Base-by-base conservation (phyloP, 169 alveolate genomes). In the Cryptosporidium muris region DNA sequence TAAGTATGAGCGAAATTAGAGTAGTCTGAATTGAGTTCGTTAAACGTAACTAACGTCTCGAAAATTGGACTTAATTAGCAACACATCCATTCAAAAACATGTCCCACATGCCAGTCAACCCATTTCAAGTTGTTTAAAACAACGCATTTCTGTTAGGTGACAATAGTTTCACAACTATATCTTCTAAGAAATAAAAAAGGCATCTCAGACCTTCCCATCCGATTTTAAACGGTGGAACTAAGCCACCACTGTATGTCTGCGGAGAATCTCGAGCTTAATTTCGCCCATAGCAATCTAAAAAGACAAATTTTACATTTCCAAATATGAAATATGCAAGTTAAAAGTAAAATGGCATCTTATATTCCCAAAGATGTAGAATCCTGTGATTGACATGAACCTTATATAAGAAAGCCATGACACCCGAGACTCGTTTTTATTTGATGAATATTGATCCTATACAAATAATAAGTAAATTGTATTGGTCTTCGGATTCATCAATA, bases 191-290 rank as follows among this genome's bases (percentile, higher is more conserved):
- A 48, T 47, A 34, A 64, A 58, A 42, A 3, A 74, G 85, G 85
- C 85, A 74, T 74, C 85, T 74, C 85, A 74, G 85, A 74, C 85
- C 85, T 74, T 74, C 85, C 85, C 85, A 74, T 74, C 85, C 85
- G 66, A 42, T 34, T 45, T 16, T 43, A 9, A 49, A 12, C 11
- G 42, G 54, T 14, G 1, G 16, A 14, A 14, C 11, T 2, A 14
- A 16, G n/a, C 8, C 25, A 38, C 63, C 85, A n/a, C 62, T 58
- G 14, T n/a, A 2, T 74, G 85, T 74, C 8, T 60, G 62, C 64
- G 85, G 74, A 74, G 85, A 74, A 74, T 74, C 85, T 74, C 85
- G 85, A 74, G 85, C 85, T 74, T 74, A 37, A 58, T 74, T 42
- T 74, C 85, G 68, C 85, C 85, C 74, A 74, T 14, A 67, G 2